These are phyloP conservation scores for sunflower (Helianthus annuus) DNA, from an alignment of 129 eudicot genomes.

Conservation along the genomic window DNA sequence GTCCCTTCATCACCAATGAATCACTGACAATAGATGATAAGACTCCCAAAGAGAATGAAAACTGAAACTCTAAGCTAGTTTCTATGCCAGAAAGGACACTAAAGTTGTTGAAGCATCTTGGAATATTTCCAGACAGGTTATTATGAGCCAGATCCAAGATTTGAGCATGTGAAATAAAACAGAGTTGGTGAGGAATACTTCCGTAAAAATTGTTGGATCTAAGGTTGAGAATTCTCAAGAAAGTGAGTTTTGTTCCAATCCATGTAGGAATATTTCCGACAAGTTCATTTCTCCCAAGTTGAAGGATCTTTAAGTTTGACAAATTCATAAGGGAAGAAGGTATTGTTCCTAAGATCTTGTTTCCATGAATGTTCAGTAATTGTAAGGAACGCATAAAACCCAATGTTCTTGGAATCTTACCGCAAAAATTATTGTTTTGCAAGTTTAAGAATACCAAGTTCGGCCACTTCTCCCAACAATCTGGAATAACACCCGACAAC, in stretches of 20 bases:
- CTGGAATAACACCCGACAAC: constrained; percentile 32
- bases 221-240: not conserved
- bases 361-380: not conserved
- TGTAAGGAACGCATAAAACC: not conserved
- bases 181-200: not conserved
- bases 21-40: not conserved
- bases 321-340: not conserved
- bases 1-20: constrained; percentile 6
- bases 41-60: not conserved
- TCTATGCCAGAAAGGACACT: not conserved
- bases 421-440: not conserved
- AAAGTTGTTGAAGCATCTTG: not conserved
- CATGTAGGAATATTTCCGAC: not conserved
- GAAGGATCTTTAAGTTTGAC: not conserved
- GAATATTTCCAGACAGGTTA: not conserved
- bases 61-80: not conserved
- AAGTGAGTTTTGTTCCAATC: not conserved
- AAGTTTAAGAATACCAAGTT: constrained; percentile 6
- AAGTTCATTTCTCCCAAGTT: not conserved
- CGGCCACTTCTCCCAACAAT: constrained; percentile 1
- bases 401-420: not conserved
- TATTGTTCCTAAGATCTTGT: not conserved
- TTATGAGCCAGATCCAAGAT: not conserved
- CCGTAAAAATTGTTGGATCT: not conserved
- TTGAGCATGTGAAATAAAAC: not conserved